phyloP scores from a whole-genome alignment of 169 alveolate genomes.

The Prorocentrum cordatum region DNA sequence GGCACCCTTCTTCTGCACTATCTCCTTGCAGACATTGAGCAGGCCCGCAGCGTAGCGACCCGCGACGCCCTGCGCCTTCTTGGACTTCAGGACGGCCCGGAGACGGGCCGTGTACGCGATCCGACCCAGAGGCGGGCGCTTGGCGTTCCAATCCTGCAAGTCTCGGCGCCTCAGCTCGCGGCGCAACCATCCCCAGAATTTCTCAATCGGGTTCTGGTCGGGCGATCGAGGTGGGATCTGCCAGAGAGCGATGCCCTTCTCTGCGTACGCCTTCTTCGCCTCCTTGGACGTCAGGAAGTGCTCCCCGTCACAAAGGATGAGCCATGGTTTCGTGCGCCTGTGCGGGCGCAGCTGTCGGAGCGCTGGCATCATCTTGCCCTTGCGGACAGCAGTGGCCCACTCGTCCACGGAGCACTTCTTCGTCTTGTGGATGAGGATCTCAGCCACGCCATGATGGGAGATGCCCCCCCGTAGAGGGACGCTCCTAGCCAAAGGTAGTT shows the following conservation, averaged over 20 bases:
- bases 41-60: too few relatives aligned
- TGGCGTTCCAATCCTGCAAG: neutral
- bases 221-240: conserved; percentile 7
- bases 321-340: neutral
- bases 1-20: too few relatives aligned
- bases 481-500: neutral
- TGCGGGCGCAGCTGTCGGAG: neutral
- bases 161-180: neutral
- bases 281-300: neutral
- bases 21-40: too few relatives aligned
- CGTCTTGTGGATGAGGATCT: neutral
- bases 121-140: neutral
- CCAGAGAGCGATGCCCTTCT: neutral
- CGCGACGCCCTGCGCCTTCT: conserved; percentile 2
- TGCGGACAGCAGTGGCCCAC: neutral
- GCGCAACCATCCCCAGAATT: neutral
- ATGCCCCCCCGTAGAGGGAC: conserved; percentile 25
- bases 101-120: conserved; percentile 1
- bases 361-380: neutral
- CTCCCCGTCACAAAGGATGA: conserved; percentile 12
- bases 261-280: neutral
- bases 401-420: neutral
- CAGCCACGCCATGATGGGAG: neutral
- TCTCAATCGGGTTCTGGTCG: conserved; percentile 8
- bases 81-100: neutral